Conservation (phyloP, 2,329 filamentous ascomycete genomes). For the Scopulariopsis brevicaulis region DNA sequence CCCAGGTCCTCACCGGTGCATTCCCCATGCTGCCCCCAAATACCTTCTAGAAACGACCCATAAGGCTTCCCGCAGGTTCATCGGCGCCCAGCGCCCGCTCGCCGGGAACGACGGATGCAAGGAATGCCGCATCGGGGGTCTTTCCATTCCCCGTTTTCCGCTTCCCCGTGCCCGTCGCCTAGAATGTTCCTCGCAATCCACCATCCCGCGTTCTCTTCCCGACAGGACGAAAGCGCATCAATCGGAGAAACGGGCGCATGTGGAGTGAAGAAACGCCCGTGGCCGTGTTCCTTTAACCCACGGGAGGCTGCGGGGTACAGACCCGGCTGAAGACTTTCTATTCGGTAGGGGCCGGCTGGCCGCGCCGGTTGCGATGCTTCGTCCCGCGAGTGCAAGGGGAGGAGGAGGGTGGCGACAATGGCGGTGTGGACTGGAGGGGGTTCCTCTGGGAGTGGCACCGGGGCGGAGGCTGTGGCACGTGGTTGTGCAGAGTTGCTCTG, state of each 20-base stretch:
- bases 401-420: not conserved
- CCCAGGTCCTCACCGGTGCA: no score
- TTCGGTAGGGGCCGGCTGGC: not conserved
- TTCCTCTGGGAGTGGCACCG: not conserved
- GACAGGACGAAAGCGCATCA: no score
- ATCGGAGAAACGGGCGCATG: not conserved
- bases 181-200: no score
- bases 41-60: not conserved
- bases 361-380: not conserved
- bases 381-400: not conserved
- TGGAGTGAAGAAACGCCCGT: not conserved
- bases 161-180: not conserved
- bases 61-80: no score
- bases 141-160: no score
- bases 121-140: no score
- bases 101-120: no score
- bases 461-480: not conserved
- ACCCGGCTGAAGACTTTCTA: not conserved
- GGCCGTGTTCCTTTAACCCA: no score
- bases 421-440: not conserved
- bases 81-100: no score
- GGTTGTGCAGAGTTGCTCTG: not conserved
- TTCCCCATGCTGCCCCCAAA: not conserved
- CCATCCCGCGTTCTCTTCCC: no score
- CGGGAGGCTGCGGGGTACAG: no score